A percentile compares a stretch with the other conserved stretches of the same genome.
phyloP scores from a whole-genome alignment of 2,329 filamentous ascomycete species.

The Sclerotinia spermophila region DNA sequence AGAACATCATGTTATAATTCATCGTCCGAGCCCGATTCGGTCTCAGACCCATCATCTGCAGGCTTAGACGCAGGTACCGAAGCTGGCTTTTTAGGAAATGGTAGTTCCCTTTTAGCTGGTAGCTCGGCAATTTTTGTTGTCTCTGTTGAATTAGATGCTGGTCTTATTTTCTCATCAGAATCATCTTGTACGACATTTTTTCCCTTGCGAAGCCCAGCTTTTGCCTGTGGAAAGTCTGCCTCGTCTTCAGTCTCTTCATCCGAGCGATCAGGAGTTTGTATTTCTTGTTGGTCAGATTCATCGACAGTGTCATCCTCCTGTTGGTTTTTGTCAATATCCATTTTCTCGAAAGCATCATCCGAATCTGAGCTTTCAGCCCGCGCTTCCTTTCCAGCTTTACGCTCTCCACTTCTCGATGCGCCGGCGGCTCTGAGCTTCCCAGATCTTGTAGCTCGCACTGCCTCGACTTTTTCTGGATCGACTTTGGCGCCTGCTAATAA shows the following conservation, averaged over 20 bases:
- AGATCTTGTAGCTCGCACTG: constrained; percentile 20
- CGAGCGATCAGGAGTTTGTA: constrained; percentile 18
- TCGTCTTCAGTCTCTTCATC: constrained; percentile 15
- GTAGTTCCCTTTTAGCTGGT: constrained; percentile 25
- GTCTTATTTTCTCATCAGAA: constrained; percentile 3
- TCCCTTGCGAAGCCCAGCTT: not conserved
- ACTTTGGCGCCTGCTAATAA: constrained; percentile 44
- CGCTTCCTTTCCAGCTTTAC: constrained; percentile 43
- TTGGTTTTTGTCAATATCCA: constrained; percentile 46
- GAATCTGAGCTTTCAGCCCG: constrained; percentile 38
- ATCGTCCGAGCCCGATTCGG: constrained; percentile 35
- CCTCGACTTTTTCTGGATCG: constrained; percentile 27
- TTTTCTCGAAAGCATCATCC: constrained; percentile 48
- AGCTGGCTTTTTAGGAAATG: constrained; percentile 26
- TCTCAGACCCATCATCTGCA: constrained; percentile 30
- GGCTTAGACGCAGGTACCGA: constrained; percentile 14
- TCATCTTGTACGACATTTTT: not conserved
- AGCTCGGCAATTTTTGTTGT: constrained; percentile 13
- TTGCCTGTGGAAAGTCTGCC: not conserved
- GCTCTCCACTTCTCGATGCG: constrained; percentile 46
- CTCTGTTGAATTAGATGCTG: constrained; percentile 12
- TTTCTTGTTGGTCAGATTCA: constrained; percentile 21
- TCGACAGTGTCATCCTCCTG: constrained; percentile 8
- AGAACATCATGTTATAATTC: constrained; percentile 21
- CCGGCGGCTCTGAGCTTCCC: constrained; percentile 21